Evolutionary conservation across 179 eudicot genomes (phyloP).

Genomic region (Amaranthus tricolor): DNA sequence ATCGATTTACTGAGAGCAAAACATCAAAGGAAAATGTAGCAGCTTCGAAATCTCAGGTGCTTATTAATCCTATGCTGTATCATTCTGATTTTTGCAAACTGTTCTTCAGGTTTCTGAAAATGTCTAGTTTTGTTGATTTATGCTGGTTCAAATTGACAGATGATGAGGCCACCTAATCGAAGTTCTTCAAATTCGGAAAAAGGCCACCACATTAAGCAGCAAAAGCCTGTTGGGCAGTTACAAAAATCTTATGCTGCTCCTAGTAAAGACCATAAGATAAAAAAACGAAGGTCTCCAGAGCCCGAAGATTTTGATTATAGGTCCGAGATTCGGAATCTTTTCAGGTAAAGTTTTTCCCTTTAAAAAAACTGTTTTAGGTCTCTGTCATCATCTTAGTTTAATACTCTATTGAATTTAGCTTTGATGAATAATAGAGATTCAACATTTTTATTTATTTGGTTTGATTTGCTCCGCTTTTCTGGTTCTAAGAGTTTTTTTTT

Average conservation of each 20-base stretch:
- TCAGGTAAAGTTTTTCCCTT: slow-evolving; percentile 40
- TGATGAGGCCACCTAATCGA: slow-evolving; percentile 44
- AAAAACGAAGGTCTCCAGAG: slow-evolving; percentile 32
- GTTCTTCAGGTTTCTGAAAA: neutral
- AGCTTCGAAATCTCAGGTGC: slow-evolving; percentile 51
- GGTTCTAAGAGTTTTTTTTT: neutral
- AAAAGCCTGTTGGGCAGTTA: slow-evolving; percentile 30
- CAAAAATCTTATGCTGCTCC: slow-evolving; percentile 20
- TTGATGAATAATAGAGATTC: neutral
- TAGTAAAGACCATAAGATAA: slow-evolving; percentile 14
- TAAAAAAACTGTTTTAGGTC: neutral
- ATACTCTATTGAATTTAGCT: neutral
- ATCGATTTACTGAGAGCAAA: slow-evolving; percentile 40
- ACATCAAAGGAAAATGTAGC: slow-evolving; percentile 28
- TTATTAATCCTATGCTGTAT: slow-evolving; percentile 6
- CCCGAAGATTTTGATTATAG: slow-evolving; percentile 24
- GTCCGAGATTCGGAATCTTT: slow-evolving; percentile 49
- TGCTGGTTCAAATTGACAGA: slow-evolving; percentile 25
- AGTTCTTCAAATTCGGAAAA: slow-evolving; percentile 30
- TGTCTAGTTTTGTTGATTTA: neutral
- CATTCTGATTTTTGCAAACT: neutral
- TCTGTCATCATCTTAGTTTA: neutral
- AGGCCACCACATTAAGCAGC: slow-evolving; percentile 43
- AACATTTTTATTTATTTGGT: no score
- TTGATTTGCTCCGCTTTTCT: neutral